These are phyloP conservation scores for Dalbergia oliveri DNA, from an alignment of 306 rosid genomes.

Conservation along the genomic window DNA sequence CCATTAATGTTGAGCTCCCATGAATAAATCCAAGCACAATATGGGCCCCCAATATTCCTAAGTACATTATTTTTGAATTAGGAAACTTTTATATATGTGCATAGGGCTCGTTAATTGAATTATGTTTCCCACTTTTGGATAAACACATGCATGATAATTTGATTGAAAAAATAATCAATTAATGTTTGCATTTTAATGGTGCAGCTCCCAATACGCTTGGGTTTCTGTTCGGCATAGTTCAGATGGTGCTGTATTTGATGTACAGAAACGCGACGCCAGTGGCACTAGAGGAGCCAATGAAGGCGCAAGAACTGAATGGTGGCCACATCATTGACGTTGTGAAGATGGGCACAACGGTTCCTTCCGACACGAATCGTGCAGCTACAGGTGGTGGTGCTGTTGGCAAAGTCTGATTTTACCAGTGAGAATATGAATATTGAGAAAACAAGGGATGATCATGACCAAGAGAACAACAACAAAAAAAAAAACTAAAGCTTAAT, in stretches of 20 bases:
- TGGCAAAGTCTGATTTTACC: conserved; percentile 47
- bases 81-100: background rate
- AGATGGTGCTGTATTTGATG: conserved; percentile 75
- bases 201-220: conserved; percentile 90
- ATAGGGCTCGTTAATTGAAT: conserved; percentile 19
- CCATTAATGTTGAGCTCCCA: conserved; percentile 35
- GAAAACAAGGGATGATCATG: conserved; percentile 17
- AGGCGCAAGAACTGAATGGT: conserved; percentile 64
- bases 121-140: conserved; percentile 33
- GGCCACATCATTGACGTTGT: conserved; percentile 73
- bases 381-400: background rate
- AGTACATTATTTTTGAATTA: conserved; percentile 21
- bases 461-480: background rate
- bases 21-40: conserved; percentile 29
- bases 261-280: conserved; percentile 68
- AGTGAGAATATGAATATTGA: conserved; percentile 1
- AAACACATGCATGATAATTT: background rate
- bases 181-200: conserved; percentile 25
- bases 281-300: conserved; percentile 51
- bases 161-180: background rate
- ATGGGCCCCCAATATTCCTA: conserved; percentile 43
- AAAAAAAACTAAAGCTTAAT: conserved; percentile 38
- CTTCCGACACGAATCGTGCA: conserved; percentile 33
- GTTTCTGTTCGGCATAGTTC: conserved; percentile 82
- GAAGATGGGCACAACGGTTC: conserved; percentile 54